Percentiles rank a stretch among this genome's conserved stretches.
phyloP scores from a whole-genome alignment of 768 basidiomycete genomes.

The Podaxis sp. region DNA sequence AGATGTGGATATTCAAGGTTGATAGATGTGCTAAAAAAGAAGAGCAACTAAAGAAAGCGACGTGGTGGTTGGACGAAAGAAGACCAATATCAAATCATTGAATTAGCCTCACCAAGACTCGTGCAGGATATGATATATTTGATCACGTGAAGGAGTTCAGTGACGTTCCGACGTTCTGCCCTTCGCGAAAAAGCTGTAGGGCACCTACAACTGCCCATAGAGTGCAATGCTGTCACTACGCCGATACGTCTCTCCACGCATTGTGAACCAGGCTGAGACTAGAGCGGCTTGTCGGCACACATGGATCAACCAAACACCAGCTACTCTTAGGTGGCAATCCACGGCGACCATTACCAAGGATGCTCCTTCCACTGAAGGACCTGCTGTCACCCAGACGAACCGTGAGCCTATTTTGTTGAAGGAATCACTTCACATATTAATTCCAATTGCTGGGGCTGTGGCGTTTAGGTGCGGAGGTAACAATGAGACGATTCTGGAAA shows the following conservation, averaged over 20 bases:
- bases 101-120: background rate
- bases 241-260: slow-evolving; percentile 11
- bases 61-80: background rate
- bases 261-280: background rate
- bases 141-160: background rate
- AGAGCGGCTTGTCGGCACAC: background rate
- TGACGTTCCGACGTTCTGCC: background rate
- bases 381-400: slow-evolving; percentile 56
- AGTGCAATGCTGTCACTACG: slow-evolving; percentile 12
- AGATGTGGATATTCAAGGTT: background rate
- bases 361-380: slow-evolving; percentile 29
- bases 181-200: background rate
- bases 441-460: background rate
- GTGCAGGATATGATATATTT: background rate
- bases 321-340: slow-evolving; percentile 21
- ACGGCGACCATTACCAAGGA: slow-evolving; percentile 14
- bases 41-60: background rate
- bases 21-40: background rate
- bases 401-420: slow-evolving; percentile 33
- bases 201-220: background rate
- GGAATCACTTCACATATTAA: background rate
- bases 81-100: background rate
- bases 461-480: slow-evolving; percentile 73
- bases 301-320: background rate
- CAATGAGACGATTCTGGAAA: slow-evolving; percentile 93